phyloP scores from a whole-genome alignment of 2,329 filamentous ascomycete species.

The Sphaerulina musiva region DNA sequence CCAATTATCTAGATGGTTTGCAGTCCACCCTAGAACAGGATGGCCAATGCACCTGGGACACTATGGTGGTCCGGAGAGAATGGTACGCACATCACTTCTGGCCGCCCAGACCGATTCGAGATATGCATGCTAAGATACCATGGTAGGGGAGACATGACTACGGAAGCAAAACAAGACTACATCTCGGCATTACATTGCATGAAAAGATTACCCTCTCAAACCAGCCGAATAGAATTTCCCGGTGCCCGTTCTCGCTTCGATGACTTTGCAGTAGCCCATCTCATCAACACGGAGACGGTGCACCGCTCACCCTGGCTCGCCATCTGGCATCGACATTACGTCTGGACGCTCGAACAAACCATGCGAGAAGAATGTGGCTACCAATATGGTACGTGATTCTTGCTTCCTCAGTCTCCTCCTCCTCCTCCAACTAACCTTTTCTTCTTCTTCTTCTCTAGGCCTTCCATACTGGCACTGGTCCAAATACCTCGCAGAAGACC shows the following conservation, averaged over 20 bases:
- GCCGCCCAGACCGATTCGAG: neutral
- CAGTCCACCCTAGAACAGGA: conserved; percentile 6
- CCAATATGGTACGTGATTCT: neutral
- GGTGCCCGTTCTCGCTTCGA: conserved; percentile 19
- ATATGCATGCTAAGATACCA: neutral
- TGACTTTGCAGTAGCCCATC: conserved; percentile 19
- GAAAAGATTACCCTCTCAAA: conserved; percentile 13
- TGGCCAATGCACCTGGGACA: conserved; percentile 19
- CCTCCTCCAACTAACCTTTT: neutral
- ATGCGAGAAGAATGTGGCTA: conserved; percentile 28
- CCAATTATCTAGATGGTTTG: conserved; percentile 9
- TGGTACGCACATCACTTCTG: conserved; percentile 7
- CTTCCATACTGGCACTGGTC: conserved; percentile 50
- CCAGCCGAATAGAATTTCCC: conserved; percentile 11
- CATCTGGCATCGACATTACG: conserved; percentile 15
- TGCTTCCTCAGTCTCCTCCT: conserved; percentile 18
- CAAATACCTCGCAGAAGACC: conserved; percentile 32
- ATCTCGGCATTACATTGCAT: conserved; percentile 19
- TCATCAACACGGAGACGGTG: conserved; percentile 8
- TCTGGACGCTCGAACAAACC: conserved; percentile 29
- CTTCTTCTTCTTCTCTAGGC: neutral
- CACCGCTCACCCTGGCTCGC: conserved; percentile 16
- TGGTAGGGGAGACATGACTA: conserved; percentile 18
- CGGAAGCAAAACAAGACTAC: conserved; percentile 15
- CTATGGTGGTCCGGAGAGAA: conserved; percentile 17